Base-by-base conservation (phyloP, 805 yeast species). In the Saturnispora ahearnii region DNA sequence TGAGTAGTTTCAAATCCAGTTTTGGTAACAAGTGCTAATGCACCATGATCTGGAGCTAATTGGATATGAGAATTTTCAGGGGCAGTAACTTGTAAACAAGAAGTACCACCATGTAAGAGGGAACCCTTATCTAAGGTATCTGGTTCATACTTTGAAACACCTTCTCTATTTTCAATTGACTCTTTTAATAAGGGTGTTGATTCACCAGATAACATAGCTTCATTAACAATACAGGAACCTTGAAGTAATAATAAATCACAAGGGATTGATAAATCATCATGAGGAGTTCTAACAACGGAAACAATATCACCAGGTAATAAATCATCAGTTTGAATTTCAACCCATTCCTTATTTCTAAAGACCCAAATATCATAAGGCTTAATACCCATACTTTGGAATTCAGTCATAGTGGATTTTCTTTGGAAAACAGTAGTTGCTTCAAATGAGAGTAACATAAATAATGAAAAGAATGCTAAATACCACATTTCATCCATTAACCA, bases 1-100 rank as follows among this genome's bases (percentile, higher is more conserved):
- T 93, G 99, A 38, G 96, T 83, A 38, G 99, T 93, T 70, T 93
- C 99, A 62, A 93, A 93, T n/a, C 99, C 99, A 43, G 97, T 91
- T 65, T 87, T 89, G 40, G 86, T 73, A 46, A 90, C 97, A 50
- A 85, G 68, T 6, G 98, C 98, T 45, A 90, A 66, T 30, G 96
- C 96, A 65, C 99, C 99, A 36, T 75, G 69, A 66, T 93, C 97
- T 41, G 99, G 98, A 49, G 96, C 82, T 32, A 76, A 59, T 12
- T 83, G 79, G 43, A 83, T 63, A 45, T 66, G 55, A 2, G 57
- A 51, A 22, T 71, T 67, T 55, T 76, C 78, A 12, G 93, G 85
- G 44, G 80, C 66, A 38, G 95, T 82, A 31, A 90, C 95, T 72
- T 93, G 99, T 58, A 93, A 75, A 51, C 93, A 93, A 66, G 88